Percentiles rank a stretch among this genome's conserved stretches.
These are phyloP conservation scores for Ceratobasidium sp. DNA, from an alignment of 1,284 basidiomycete species.

Conservation along the genomic window DNA sequence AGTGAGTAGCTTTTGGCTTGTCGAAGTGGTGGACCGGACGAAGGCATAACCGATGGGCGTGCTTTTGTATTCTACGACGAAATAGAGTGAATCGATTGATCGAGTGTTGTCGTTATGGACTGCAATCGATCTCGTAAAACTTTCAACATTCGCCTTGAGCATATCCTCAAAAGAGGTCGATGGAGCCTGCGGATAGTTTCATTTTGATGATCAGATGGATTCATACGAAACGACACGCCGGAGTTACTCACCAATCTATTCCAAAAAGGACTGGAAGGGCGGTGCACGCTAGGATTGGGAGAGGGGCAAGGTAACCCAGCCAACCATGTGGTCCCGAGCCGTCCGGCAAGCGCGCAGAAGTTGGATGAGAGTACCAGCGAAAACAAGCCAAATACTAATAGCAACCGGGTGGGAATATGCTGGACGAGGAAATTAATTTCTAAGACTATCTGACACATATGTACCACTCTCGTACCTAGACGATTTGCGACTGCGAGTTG, in stretches of 20 bases:
- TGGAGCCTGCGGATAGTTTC: constrained; percentile 3
- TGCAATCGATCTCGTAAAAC: constrained; percentile 7
- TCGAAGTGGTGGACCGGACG: not conserved
- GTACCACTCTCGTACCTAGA: constrained; percentile 44
- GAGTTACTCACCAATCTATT: constrained; percentile 21
- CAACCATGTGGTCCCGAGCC: constrained; percentile 11
- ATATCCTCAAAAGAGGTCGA: constrained; percentile 25
- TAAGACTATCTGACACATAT: not conserved
- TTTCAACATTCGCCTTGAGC: constrained; percentile 19
- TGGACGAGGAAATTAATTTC: not conserved
- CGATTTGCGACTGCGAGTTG: constrained; percentile 48
- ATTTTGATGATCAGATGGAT: too few relatives aligned
- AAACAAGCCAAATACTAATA: constrained; percentile 22
- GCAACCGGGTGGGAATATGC: constrained; percentile 9
- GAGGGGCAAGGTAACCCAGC: constrained; percentile 21
- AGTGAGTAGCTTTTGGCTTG: not conserved
- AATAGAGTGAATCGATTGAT: not conserved
- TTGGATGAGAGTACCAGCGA: constrained; percentile 16
- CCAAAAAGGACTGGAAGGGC: constrained; percentile 25
- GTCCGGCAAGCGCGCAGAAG: constrained; percentile 20
- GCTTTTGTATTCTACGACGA: constrained; percentile 36
- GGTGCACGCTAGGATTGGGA: constrained; percentile 17
- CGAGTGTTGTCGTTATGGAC: not conserved
- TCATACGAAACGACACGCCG: too few relatives aligned
- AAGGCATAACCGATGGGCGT: constrained; percentile 20